Evolutionary conservation across 257 asterid species (phyloP).

Genomic region (Solanum sitiens): DNA sequence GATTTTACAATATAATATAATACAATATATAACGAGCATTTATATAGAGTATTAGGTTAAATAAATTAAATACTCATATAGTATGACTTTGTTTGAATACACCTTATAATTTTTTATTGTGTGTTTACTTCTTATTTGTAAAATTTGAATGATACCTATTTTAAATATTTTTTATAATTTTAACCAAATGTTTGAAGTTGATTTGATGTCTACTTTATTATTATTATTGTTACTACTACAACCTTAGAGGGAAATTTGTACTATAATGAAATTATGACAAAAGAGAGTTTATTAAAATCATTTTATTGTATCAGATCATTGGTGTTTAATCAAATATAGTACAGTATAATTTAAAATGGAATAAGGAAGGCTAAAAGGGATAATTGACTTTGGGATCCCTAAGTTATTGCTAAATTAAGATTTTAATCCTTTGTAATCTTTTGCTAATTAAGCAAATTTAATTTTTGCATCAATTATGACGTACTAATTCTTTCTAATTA

Average conservation of each 20-base stretch:
- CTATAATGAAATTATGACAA: neutral
- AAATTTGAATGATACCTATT: neutral
- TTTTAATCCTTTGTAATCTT: neutral
- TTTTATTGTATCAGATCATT: neutral
- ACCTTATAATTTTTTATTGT: neutral
- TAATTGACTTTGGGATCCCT: neutral
- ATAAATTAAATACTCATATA: neutral
- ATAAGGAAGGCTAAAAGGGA: neutral
- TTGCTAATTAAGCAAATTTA: neutral
- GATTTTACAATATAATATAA: too few species aligned
- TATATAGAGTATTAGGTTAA: neutral
- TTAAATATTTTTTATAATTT: neutral
- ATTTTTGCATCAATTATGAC: neutral
- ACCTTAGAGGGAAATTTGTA: neutral
- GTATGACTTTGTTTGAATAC: neutral
- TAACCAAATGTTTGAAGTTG: neutral
- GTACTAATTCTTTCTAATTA: neutral
- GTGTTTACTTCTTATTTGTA: neutral
- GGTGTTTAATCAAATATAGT: neutral
- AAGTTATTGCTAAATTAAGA: neutral
- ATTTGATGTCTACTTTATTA: neutral
- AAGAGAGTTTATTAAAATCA: neutral
- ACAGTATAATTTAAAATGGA: neutral
- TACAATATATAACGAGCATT: neutral
- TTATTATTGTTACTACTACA: neutral